phyloP scores from a whole-genome alignment of 768 basidiomycete genomes.

The Pleurotus tuber-regium region DNA sequence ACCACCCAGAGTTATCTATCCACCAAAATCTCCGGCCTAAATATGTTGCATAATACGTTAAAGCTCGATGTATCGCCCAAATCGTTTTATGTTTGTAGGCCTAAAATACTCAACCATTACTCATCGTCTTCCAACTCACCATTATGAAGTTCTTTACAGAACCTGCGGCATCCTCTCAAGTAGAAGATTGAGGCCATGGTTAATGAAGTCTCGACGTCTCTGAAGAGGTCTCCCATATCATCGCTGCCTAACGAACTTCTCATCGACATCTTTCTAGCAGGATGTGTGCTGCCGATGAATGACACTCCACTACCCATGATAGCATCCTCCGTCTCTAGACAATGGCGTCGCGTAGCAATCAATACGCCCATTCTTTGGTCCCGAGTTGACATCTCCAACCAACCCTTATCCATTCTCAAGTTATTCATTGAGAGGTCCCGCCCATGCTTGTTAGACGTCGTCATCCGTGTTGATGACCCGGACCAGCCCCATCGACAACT shows the following conservation, averaged over 20 bases:
- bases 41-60: no score
- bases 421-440: neutral
- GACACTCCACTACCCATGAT: neutral
- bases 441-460: neutral
- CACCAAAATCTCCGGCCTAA: no score
- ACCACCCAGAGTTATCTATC: no score
- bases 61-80: no score
- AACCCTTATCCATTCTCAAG: neutral
- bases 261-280: neutral
- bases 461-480: neutral
- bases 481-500: neutral
- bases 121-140: no score
- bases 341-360: neutral
- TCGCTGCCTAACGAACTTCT: conserved; percentile 1
- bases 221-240: neutral
- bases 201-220: neutral
- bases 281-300: neutral
- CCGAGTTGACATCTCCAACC: neutral
- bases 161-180: no score
- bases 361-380: neutral
- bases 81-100: no score
- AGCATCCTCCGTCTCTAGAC: neutral
- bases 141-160: no score
- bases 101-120: no score
- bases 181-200: neutral